Evolutionary conservation across 2,329 filamentous ascomycete genomes (phyloP), one percentile per base, ranked within the genome.

Genomic region (Diatrype stigma): DNA sequence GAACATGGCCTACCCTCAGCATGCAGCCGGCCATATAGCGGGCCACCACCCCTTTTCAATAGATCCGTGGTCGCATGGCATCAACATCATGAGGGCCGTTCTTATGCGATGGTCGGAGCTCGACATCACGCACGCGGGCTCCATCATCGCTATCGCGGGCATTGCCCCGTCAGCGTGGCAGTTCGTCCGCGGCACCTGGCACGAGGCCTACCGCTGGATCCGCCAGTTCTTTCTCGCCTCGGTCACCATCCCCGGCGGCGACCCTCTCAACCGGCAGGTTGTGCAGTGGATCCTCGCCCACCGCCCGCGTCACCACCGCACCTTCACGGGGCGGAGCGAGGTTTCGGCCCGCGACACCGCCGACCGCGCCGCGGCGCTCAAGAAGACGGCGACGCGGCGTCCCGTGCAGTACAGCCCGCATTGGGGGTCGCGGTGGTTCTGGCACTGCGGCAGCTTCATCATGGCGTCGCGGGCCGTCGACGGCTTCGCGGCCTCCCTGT

Each of bases 401-500:
- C 61, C 69, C 1, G 62, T 75, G 2, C 71, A 75, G 51, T 77
- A 76, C 45, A 63, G 69, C 6, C 74, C 74, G 0, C 74, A 76
- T 46, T 77, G 73, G 59, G 67, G 70, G 16, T 66, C 69, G 1
- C 61, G 69, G 7, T 76, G 74, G 71, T 78, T 85, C 56, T 76
- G 75, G 68, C 75, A 78, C 56, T 63, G 69, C 6, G 68, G 73
- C 0, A 70, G 68, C 10, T 56, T 77, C 0, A 72, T 84, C 46
- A 62, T 78, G 5, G 64, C 78, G 11, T 67, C 70, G 1, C 70
- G 77, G 10, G 67, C 71, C 3, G 60, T 71, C 32, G 69, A 71
- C 6, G 67, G 67, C 56, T 73, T 70, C 42, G 62, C 63, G 32
- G 60, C 67, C 42, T 48, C 63, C 30, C 60, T 74, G 50, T 65